phyloP scores from a whole-genome alignment of 1,284 basidiomycete genomes.

The Puccinia hordei region DNA sequence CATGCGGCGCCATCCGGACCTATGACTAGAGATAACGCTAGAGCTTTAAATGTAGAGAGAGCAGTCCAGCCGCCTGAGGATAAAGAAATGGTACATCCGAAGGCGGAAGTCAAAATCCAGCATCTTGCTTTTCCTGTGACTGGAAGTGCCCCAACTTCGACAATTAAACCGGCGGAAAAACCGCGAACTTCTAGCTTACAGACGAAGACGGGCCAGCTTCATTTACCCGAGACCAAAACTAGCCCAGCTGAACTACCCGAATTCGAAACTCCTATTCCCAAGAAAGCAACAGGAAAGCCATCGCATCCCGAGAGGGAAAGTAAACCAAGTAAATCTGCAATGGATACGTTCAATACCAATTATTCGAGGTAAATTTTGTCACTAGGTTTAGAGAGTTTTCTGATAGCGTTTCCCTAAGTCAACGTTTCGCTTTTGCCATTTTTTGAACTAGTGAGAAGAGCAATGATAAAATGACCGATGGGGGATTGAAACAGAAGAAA shows the following conservation, averaged over 20 bases:
- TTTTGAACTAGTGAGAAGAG: neutral
- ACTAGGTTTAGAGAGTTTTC: neutral
- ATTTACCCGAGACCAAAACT: neutral
- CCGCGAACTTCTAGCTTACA: neutral
- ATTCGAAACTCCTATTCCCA: too few relatives aligned
- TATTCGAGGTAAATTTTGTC: neutral
- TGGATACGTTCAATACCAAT: too few relatives aligned
- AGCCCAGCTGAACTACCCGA: neutral
- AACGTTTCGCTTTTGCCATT: neutral
- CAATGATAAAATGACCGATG: neutral
- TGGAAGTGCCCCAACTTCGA: neutral
- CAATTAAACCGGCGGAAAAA: neutral
- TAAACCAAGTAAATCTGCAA: too few relatives aligned
- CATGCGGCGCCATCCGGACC: neutral
- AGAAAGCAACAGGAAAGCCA: too few relatives aligned
- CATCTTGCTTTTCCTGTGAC: neutral
- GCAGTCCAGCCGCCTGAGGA: neutral
- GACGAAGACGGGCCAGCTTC: neutral
- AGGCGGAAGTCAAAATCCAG: neutral
- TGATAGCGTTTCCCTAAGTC: neutral
- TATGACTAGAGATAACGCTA: neutral
- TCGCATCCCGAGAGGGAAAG: too few relatives aligned
- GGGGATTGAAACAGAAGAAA: neutral
- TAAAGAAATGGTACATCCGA: neutral
- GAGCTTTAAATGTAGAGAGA: neutral